phyloP scores from a whole-genome alignment of 495 filamentous ascomycete species.

The Aspergillus bridgeri region DNA sequence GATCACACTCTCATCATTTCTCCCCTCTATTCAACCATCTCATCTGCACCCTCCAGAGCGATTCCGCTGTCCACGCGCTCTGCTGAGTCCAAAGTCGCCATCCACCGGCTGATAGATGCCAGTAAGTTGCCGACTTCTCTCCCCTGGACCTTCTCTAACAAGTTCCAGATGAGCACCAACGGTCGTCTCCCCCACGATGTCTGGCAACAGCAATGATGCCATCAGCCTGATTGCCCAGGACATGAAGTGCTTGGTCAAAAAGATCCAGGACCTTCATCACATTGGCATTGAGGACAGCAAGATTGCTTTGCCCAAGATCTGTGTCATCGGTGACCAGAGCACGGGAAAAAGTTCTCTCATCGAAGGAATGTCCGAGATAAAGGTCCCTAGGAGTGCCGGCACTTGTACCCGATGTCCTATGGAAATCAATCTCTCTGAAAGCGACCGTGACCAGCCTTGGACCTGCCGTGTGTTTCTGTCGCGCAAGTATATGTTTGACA shows the following conservation, averaged over 20 bases:
- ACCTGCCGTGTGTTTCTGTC: slow-evolving; percentile 61
- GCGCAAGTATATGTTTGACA: slow-evolving; percentile 50
- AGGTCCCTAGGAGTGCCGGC: slow-evolving; percentile 62
- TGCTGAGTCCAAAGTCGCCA: background rate
- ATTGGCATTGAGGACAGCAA: slow-evolving; percentile 52
- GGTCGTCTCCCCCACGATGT: background rate
- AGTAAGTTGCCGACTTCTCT: slow-evolving; percentile 3
- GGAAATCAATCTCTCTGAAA: slow-evolving; percentile 67
- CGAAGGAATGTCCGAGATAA: slow-evolving; percentile 75
- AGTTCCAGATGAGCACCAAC: background rate
- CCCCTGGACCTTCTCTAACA: background rate
- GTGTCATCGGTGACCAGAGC: slow-evolving; percentile 76
- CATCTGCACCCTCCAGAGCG: background rate
- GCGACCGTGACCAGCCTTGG: slow-evolving; percentile 48
- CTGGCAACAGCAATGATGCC: slow-evolving; percentile 4
- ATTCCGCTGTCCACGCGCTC: background rate
- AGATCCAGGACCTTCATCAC: slow-evolving; percentile 44
- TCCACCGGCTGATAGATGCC: background rate
- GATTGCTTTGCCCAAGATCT: slow-evolving; percentile 67
- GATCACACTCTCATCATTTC: background rate
- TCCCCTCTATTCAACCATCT: background rate
- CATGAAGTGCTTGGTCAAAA: slow-evolving; percentile 42
- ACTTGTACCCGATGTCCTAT: slow-evolving; percentile 76
- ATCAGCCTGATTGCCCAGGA: slow-evolving; percentile 34
- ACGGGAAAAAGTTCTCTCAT: slow-evolving; percentile 80